phyloP scores from a whole-genome alignment of 2,329 filamentous ascomycete genomes.

The Epichloe typhina region DNA sequence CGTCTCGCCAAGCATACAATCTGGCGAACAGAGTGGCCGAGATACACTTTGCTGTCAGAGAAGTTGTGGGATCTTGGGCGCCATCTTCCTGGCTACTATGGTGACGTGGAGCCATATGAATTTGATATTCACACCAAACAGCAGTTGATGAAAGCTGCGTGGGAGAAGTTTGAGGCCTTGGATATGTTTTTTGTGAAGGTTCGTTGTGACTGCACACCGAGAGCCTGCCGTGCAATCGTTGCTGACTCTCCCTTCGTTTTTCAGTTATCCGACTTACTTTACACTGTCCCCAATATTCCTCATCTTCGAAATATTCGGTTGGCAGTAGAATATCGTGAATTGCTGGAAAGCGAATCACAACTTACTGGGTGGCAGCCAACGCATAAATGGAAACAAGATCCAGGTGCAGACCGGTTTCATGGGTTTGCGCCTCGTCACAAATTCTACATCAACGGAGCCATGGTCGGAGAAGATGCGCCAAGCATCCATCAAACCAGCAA shows the following conservation, averaged over 20 bases:
- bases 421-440: conserved; percentile 44
- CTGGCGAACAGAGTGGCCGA: conserved; percentile 45
- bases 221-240: conserved; percentile 3
- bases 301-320: conserved; percentile 45
- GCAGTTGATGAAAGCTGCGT: conserved; percentile 34
- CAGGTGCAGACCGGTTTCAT: conserved; percentile 35
- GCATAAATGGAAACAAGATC: conserved; percentile 47
- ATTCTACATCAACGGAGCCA: conserved; percentile 43
- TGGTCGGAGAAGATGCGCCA: conserved; percentile 39
- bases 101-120: conserved; percentile 28
- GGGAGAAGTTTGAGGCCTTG: conserved; percentile 40
- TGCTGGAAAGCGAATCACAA: conserved; percentile 37
- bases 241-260: not conserved
- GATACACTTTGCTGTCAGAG: conserved; percentile 40
- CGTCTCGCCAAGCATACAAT: conserved; percentile 41
- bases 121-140: conserved; percentile 31
- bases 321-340: conserved; percentile 45
- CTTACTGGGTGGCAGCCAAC: conserved; percentile 26
- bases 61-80: conserved; percentile 38
- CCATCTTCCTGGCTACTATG: conserved; percentile 40
- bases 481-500: conserved; percentile 33
- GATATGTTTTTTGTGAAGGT: conserved; percentile 59
- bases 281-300: conserved; percentile 40
- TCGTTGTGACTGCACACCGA: conserved; percentile 4
- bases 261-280: conserved; percentile 50